Conservation (phyloP, 805 yeast species). For the Yamadazyma sp. region DNA sequence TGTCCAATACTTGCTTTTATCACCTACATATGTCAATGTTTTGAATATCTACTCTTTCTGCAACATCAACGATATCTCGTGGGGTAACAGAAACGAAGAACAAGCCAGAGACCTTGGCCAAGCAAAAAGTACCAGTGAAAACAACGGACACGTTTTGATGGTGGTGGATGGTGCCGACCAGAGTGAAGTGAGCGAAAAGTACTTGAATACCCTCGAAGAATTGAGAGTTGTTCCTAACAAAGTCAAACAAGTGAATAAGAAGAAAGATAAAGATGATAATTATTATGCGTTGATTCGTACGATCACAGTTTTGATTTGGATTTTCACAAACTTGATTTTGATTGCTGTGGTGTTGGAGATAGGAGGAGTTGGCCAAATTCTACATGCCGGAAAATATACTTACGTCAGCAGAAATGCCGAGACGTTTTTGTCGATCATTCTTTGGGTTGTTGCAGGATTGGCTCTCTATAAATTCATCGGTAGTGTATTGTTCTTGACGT, state of each 20-base stretch:
- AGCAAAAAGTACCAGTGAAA: slow-evolving; percentile 56
- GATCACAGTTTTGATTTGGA: slow-evolving; percentile 85
- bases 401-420: slow-evolving; percentile 48
- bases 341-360: slow-evolving; percentile 81
- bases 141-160: slow-evolving; percentile 38
- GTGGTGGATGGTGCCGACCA: slow-evolving; percentile 64
- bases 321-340: slow-evolving; percentile 78
- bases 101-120: slow-evolving; percentile 72
- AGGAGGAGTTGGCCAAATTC: slow-evolving; percentile 64
- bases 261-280: slow-evolving; percentile 52
- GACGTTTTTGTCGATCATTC: slow-evolving; percentile 74
- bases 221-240: slow-evolving; percentile 44
- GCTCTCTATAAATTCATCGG: slow-evolving; percentile 84
- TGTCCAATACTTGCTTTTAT: slow-evolving; percentile 74
- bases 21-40: slow-evolving; percentile 90
- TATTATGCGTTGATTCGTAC: slow-evolving; percentile 92
- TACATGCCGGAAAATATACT: slow-evolving; percentile 28
- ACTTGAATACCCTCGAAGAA: slow-evolving; percentile 61
- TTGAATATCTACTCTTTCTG: slow-evolving; percentile 93
- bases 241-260: slow-evolving; percentile 19
- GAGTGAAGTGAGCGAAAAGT: slow-evolving; percentile 73
- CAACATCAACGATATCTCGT: slow-evolving; percentile 92
- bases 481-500: slow-evolving; percentile 55
- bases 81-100: slow-evolving; percentile 94
- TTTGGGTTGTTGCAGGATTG: slow-evolving; percentile 92